Base-by-base conservation (phyloP, 2,329 filamentous ascomycete genomes). In the Corynespora cassiicola region DNA sequence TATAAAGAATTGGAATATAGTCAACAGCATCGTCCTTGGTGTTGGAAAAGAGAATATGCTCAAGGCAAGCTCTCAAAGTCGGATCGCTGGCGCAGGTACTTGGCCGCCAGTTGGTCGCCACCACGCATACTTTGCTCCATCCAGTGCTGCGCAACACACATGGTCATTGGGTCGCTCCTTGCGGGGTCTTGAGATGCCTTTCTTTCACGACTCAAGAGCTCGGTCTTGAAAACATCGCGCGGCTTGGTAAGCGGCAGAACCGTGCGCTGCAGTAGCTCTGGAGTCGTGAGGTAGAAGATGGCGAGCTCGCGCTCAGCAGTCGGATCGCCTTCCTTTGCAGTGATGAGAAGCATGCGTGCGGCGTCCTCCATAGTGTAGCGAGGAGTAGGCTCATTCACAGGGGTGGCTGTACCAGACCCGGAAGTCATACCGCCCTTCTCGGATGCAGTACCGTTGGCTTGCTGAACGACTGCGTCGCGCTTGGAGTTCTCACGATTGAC, bases 141-240 rank as follows among this genome's bases (percentile, higher is more conserved):
- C 91, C 92, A 97, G 74, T 97, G 92, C 69, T 95, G 85, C 7
- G 92, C 92, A 40, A 96, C 82, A 58, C 91, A 96, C 88, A 97
- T 94, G 26, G 90, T 84, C 36, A 86, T 86, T 2, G 89, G 88
- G 65, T 96, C 90, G 43, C 85, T 90, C 52, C 89, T 77, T 36
- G 75, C 69, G 11, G 78, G 75, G 56, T 86, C 81, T 36, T 79
- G 75, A 25, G 79, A 53, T 5, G 63, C 79, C 48, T 75, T 76
- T 47, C 75, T 72, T 62, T 80, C 73, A 39, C 70, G 66, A 42
- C 87, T 88, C 78, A 95, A 89, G 54, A 94, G 83, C 39, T 90
- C 82, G 54, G 87, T 86, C 70, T 92, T 94, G 74, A 97, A 97
- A 0, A 95, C 90, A 58, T 96, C 90, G 16, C 86, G 79, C 0